Percentiles rank a stretch among this genome's conserved stretches.
Evolutionary conservation across 2,329 filamentous ascomycete species (phyloP).

Genomic region (Ascocoryne sarcoides): DNA sequence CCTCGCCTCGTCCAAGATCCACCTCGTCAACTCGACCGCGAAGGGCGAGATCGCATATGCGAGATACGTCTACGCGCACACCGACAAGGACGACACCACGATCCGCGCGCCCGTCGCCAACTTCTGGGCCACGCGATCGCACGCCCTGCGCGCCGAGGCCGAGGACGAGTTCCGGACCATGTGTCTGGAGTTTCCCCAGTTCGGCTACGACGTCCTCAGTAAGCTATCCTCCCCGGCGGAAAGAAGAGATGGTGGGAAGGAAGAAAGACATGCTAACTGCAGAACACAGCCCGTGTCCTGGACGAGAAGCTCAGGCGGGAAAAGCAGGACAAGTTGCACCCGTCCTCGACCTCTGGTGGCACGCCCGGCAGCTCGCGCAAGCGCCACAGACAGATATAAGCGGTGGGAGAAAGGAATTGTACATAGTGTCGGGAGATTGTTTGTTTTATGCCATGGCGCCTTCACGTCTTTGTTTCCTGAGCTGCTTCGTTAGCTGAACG

Average conservation of each 20-base stretch:
- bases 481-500: no score
- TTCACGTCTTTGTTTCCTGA: no score
- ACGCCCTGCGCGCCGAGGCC: conserved; percentile 76
- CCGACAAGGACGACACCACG: conserved; percentile 54
- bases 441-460: no score
- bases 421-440: no score
- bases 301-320: conserved; percentile 60
- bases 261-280: no score
- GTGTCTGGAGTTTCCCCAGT: conserved; percentile 84
- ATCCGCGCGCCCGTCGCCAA: conserved; percentile 79
- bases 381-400: conserved; percentile 36
- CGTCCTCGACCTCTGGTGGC: conserved; percentile 25
- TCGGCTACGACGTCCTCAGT: conserved; percentile 88
- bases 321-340: conserved; percentile 43
- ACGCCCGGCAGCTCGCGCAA: conserved; percentile 44
- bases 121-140: conserved; percentile 78
- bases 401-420: no score
- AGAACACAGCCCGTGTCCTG: conserved; percentile 50
- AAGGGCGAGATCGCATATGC: conserved; percentile 89
- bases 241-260: no score
- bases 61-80: conserved; percentile 80
- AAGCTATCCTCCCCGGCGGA: conserved; percentile 27
- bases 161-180: conserved; percentile 76
- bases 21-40: conserved; percentile 79
- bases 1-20: conserved; percentile 81